A percentile compares a stretch with the other conserved stretches of the same genome.
phyloP scores from a whole-genome alignment of 2,329 filamentous ascomycete species.

The Monosporascus ibericus region DNA sequence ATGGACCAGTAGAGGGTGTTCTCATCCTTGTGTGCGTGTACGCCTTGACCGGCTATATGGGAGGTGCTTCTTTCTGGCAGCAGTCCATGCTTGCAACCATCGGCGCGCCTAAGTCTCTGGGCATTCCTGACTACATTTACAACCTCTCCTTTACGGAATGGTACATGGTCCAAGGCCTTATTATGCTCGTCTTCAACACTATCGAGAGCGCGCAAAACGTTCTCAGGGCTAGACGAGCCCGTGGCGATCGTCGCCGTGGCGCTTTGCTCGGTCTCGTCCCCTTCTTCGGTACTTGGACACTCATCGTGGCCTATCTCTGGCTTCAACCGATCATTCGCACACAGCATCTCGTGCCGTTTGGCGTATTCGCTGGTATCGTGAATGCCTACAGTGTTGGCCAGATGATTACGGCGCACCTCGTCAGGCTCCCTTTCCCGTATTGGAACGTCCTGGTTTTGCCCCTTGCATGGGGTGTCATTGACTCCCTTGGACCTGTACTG shows the following conservation, averaged over 20 bases:
- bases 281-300: constrained; percentile 69
- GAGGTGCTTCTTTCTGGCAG: constrained; percentile 91
- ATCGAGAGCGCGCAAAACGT: constrained; percentile 76
- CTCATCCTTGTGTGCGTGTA: constrained; percentile 79
- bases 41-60: constrained; percentile 74
- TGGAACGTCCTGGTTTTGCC: constrained; percentile 79
- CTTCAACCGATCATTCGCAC: constrained; percentile 80
- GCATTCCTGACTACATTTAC: constrained; percentile 68
- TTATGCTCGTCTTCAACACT: constrained; percentile 83
- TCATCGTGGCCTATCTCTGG: constrained; percentile 73
- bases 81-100: constrained; percentile 69
- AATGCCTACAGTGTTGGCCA: constrained; percentile 94
- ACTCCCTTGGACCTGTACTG: constrained; percentile 69
- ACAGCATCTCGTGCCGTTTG: constrained; percentile 81
- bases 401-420: constrained; percentile 92
- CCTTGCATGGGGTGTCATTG: constrained; percentile 69
- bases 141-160: constrained; percentile 82
- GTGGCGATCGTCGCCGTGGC: constrained; percentile 64
- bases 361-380: constrained; percentile 79
- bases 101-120: constrained; percentile 56
- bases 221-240: constrained; percentile 69
- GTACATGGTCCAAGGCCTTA: constrained; percentile 80
- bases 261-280: constrained; percentile 80
- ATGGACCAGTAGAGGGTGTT: constrained; percentile 92
- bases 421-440: constrained; percentile 83